Percentiles rank a stretch among this genome's conserved stretches.
These are phyloP conservation scores for Paxillus ammoniavirescens DNA, from an alignment of 768 basidiomycete species.

Conservation along the genomic window DNA sequence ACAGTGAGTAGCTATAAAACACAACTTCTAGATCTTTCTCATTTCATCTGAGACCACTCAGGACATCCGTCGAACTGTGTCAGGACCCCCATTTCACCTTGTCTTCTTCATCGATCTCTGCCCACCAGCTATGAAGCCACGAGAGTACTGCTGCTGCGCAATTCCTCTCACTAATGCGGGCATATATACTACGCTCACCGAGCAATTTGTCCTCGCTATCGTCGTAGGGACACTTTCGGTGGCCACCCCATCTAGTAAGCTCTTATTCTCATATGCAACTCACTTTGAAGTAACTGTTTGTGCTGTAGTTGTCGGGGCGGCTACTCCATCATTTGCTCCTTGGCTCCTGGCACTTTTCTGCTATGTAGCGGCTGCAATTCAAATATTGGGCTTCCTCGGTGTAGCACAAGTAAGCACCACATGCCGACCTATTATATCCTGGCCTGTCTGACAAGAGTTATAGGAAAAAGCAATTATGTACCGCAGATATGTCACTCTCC, in stretches of 20 bases:
- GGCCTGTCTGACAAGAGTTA: constrained; percentile 6
- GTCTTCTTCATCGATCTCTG: not conserved
- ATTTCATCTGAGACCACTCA: no score
- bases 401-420: constrained; percentile 62
- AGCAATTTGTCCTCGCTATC: constrained; percentile 71
- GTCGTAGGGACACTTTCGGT: constrained; percentile 71
- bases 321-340: constrained; percentile 73
- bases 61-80: not conserved
- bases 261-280: constrained; percentile 1
- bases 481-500: constrained; percentile 67
- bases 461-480: constrained; percentile 70
- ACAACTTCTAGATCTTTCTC: no score
- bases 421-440: not conserved
- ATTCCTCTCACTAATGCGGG: constrained; percentile 90
- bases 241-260: constrained; percentile 76
- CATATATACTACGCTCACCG: constrained; percentile 74
- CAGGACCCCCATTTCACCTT: not conserved
- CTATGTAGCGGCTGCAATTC: constrained; percentile 72
- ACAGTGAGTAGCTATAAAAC: no score
- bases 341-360: constrained; percentile 74
- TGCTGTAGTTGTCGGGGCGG: constrained; percentile 76
- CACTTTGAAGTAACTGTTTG: constrained; percentile 4
- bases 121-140: constrained; percentile 54
- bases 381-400: constrained; percentile 83
- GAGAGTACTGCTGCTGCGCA: constrained; percentile 92